These are phyloP conservation scores for Trichoderma pleuroti DNA, from an alignment of 2,329 filamentous ascomycete species.

Conservation along the genomic window DNA sequence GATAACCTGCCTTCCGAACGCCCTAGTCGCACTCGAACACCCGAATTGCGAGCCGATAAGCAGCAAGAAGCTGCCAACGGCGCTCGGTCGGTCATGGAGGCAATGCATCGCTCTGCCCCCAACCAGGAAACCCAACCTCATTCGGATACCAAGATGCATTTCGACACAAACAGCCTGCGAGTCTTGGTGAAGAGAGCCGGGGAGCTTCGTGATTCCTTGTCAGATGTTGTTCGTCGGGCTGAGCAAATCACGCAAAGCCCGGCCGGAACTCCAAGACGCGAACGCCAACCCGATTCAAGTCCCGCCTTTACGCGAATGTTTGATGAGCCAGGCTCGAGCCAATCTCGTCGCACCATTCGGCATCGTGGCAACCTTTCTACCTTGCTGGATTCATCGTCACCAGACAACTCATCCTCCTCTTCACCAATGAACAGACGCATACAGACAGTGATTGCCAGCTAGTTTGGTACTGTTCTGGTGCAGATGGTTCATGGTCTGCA, in stretches of 20 bases:
- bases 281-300: slow-evolving; percentile 51
- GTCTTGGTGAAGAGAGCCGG: slow-evolving; percentile 62
- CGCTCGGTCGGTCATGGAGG: slow-evolving; percentile 57
- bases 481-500: background rate
- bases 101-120: slow-evolving; percentile 54
- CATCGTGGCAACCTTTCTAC: slow-evolving; percentile 52
- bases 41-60: slow-evolving; percentile 29
- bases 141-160: slow-evolving; percentile 51
- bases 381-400: slow-evolving; percentile 46
- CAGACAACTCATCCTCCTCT: slow-evolving; percentile 53
- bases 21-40: slow-evolving; percentile 42
- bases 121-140: slow-evolving; percentile 35
- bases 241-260: slow-evolving; percentile 58
- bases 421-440: slow-evolving; percentile 50
- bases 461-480: slow-evolving; percentile 11
- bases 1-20: slow-evolving; percentile 34
- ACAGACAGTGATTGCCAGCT: slow-evolving; percentile 64
- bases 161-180: slow-evolving; percentile 66
- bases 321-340: slow-evolving; percentile 57
- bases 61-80: slow-evolving; percentile 46
- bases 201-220: slow-evolving; percentile 56
- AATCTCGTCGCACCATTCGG: slow-evolving; percentile 48
- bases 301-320: slow-evolving; percentile 67
- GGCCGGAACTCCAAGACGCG: slow-evolving; percentile 46
- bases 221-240: slow-evolving; percentile 56